Evolutionary conservation across 768 basidiomycete species (phyloP), one percentile per base, ranked within the genome.

Genomic region (Suillus clintonianus): DNA sequence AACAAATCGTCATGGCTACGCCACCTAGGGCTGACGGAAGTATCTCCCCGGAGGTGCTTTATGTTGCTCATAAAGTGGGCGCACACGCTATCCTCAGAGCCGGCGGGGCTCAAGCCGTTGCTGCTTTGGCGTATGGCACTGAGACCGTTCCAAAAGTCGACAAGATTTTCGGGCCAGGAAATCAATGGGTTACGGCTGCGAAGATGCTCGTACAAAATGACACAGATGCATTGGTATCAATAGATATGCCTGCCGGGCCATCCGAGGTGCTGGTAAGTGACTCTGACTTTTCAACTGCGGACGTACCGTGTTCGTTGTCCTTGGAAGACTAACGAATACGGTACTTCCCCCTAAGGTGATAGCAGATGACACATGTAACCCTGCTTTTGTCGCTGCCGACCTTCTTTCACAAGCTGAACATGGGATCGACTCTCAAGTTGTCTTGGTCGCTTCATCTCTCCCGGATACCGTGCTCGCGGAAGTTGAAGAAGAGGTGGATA

Each of bases 171-270:
- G 97, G 97, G 10, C 97, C 97, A 7, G 97, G 97, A 30, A 99
- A 99, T 74, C 97, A 99, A 76, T 99, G 96, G 95, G 97, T 99
- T 27, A 99, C 97, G 2, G 97, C 97, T 2, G 97, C 97, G 59
- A 99, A 99, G 81, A 98, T 99, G 97, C 78, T 97, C 60, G 97
- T 99, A 30, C 96, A 98, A 74, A 99, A 99, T 76, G 97, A 99
- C 73, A 96, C 96, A 14, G 92, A 96, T 70, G 97, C 97, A 10
- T 77, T 96, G 65, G 95, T 98, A 8, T 92, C 94, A 17, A 99
- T 99, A 70, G 97, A 99, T 77, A 99, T 99, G 94, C 97, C 97
- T 56, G 97, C 97, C 39, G 97, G 97, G 8, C 97, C 97, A 34
- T 95, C 93, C 4, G 97, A 99, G 78, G 97, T 99, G 27, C 81